A percentile compares a stretch with the other conserved stretches of the same genome.
phyloP scores from a whole-genome alignment of 2,329 filamentous ascomycete genomes.

The Ophiostoma tasmaniense region DNA sequence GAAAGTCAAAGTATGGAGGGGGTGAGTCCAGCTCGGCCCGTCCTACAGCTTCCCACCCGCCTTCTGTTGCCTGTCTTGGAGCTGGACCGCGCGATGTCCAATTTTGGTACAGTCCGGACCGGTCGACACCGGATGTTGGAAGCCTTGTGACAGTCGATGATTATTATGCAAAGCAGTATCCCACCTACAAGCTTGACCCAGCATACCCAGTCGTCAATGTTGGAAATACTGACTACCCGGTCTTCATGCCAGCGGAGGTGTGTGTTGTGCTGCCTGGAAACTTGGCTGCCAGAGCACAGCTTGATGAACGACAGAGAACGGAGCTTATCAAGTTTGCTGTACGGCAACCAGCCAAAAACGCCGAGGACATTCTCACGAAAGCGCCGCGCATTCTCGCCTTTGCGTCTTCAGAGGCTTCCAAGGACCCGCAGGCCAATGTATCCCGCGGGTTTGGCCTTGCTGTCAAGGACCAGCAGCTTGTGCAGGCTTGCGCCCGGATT shows the following conservation, averaged over 20 bases:
- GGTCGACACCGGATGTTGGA: slow-evolving; percentile 22
- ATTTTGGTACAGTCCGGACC: slow-evolving; percentile 39
- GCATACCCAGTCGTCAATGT: slow-evolving; percentile 49
- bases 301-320: slow-evolving; percentile 44
- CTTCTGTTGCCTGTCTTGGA: slow-evolving; percentile 26
- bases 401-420: slow-evolving; percentile 27
- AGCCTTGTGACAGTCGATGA: slow-evolving; percentile 43
- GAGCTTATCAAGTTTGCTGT: slow-evolving; percentile 55
- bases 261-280: slow-evolving; percentile 51
- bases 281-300: slow-evolving; percentile 34
- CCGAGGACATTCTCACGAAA: slow-evolving; percentile 41
- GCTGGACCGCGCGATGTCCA: slow-evolving; percentile 44
- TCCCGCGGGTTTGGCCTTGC: not conserved
- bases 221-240: slow-evolving; percentile 41
- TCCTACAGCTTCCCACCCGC: slow-evolving; percentile 21
- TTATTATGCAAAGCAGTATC: slow-evolving; percentile 37
- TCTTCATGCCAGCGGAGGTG: slow-evolving; percentile 51
- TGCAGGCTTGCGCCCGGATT: not conserved
- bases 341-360: slow-evolving; percentile 46
- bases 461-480: not conserved
- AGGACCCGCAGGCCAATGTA: not conserved
- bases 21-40: not conserved
- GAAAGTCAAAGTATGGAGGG: slow-evolving; percentile 14
- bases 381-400: slow-evolving; percentile 37
- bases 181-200: slow-evolving; percentile 30